Percentiles rank a stretch among this genome's conserved stretches.
These are phyloP conservation scores for Pichia cactophila DNA, from an alignment of 1,139 yeast species.

Conservation along the genomic window DNA sequence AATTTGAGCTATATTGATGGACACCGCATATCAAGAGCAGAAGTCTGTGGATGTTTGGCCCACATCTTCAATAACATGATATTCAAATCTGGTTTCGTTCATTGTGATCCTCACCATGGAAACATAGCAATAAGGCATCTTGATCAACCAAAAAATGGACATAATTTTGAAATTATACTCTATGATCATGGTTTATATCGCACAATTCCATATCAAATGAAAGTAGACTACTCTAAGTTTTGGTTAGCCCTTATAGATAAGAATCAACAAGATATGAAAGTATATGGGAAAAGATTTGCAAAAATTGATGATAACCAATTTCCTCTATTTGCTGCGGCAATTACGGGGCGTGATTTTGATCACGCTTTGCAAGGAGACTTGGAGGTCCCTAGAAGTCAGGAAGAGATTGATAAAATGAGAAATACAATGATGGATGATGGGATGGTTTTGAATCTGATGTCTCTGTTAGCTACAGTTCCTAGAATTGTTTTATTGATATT, in stretches of 20 bases:
- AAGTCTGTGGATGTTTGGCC: constrained; percentile 78
- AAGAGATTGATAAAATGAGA: constrained; percentile 62
- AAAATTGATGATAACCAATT: constrained; percentile 75
- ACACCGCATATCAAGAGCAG: constrained; percentile 61
- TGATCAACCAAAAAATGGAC: constrained; percentile 34
- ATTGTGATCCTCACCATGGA: constrained; percentile 98
- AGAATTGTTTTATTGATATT: constrained; percentile 75
- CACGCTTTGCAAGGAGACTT: constrained; percentile 73
- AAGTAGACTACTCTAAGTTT: constrained; percentile 79
- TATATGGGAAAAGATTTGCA: constrained; percentile 73
- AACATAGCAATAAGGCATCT: constrained; percentile 71
- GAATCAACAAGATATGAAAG: constrained; percentile 56
- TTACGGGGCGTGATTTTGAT: constrained; percentile 77
- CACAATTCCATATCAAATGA: constrained; percentile 67
- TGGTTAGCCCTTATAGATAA: constrained; percentile 85
- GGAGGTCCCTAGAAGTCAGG: constrained; percentile 42
- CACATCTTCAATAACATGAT: constrained; percentile 94
- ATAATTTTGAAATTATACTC: constrained; percentile 82
- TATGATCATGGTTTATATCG: constrained; percentile 96
- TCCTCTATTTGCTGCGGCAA: constrained; percentile 82
- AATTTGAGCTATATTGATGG: constrained; percentile 56
- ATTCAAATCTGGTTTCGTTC: constrained; percentile 85
- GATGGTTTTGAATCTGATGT: constrained; percentile 70
- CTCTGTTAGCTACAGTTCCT: constrained; percentile 72
- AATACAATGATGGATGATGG: constrained; percentile 51